Conservation (phyloP, 2,329 filamentous ascomycete species). For the Microdochium nivale region DNA sequence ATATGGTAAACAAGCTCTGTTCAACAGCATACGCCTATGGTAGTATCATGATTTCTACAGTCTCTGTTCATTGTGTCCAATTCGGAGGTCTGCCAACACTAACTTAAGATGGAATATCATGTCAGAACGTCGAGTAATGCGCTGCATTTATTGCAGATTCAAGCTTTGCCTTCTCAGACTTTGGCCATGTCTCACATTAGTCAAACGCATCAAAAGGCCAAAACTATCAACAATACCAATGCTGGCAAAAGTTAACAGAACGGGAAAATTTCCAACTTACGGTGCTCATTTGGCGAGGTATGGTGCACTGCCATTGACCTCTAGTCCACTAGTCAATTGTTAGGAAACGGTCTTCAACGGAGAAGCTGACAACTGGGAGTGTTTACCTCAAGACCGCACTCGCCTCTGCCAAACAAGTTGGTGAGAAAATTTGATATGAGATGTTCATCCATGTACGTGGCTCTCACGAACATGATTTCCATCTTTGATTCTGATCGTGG, state of each 20-base stretch:
- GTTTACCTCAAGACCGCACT: not conserved
- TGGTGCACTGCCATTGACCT: not conserved
- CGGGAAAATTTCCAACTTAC: not conserved
- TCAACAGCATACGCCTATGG: too few relatives aligned
- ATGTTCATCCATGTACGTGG: not conserved
- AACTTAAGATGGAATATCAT: too few relatives aligned
- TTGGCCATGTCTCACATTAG: not conserved
- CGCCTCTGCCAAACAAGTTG: not conserved
- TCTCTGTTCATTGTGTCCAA: too few relatives aligned
- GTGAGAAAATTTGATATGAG: not conserved
- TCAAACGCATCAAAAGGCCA: too few relatives aligned
- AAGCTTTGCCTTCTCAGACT: not conserved
- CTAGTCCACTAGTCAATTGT: not conserved
- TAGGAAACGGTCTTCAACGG: not conserved
- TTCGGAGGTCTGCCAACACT: too few relatives aligned
- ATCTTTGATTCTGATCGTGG: too few relatives aligned
- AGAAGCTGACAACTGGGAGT: not conserved
- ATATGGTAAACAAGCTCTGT: too few relatives aligned
- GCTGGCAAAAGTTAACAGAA: not conserved
- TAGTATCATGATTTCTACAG: too few relatives aligned
- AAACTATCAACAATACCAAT: too few relatives aligned
- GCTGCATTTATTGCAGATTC: not conserved
- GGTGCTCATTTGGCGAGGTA: not conserved
- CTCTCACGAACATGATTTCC: not conserved
- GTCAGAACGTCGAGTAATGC: not conserved